A percentile compares a stretch with the other conserved stretches of the same genome.
Conservation (phyloP, 2,329 filamentous ascomycete species). For the Diaporthe longicolla region DNA sequence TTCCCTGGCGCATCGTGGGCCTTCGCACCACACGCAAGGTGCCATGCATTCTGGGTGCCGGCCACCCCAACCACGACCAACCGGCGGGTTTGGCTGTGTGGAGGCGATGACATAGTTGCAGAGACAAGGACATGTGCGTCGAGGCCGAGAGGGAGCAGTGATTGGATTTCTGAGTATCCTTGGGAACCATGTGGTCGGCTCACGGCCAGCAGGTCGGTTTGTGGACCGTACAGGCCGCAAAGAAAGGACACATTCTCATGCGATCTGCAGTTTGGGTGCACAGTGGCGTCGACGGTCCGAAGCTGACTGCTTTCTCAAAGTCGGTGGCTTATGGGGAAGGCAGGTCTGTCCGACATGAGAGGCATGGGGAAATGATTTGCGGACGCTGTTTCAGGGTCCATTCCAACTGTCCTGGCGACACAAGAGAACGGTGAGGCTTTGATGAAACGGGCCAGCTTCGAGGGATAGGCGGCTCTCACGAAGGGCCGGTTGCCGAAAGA, state of each 20-base stretch:
- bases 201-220: conserved; percentile 30
- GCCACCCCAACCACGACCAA: conserved; percentile 30
- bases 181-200: conserved; percentile 42
- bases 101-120: conserved; percentile 41
- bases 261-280: conserved; percentile 37
- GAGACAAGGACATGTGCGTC: conserved; percentile 26
- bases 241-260: conserved; percentile 32
- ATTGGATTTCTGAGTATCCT: conserved; percentile 35
- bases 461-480: conserved; percentile 16
- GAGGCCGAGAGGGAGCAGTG: conserved; percentile 14
- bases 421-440: conserved; percentile 27
- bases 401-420: conserved; percentile 34
- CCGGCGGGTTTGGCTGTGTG: conserved; percentile 19
- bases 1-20: conserved; percentile 19
- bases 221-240: conserved; percentile 20
- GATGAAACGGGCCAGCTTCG: conserved; percentile 38
- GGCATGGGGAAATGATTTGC: conserved; percentile 20
- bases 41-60: conserved; percentile 20
- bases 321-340: conserved; percentile 18
- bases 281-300: conserved; percentile 37
- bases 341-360: neutral
- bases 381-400: conserved; percentile 38
- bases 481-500: conserved; percentile 13
- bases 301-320: conserved; percentile 25
- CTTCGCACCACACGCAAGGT: conserved; percentile 32